phyloP scores from a whole-genome alignment of 208 protist species.

The Crithidia sp. region DNA sequence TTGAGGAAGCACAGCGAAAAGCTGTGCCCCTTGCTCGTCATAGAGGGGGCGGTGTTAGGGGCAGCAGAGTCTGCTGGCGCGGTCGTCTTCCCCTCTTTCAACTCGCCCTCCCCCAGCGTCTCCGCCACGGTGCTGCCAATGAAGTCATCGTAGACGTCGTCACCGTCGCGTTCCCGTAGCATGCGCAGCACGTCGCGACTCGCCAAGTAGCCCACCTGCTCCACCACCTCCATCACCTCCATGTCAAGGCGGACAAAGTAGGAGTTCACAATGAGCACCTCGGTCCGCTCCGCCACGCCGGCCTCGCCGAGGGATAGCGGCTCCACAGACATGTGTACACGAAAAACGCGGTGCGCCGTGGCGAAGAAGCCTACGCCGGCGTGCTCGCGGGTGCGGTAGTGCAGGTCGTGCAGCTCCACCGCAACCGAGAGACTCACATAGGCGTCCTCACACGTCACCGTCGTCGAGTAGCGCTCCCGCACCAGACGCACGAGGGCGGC shows the following conservation, averaged over 20 bases:
- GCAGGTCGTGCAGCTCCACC: slow-evolving; percentile 58
- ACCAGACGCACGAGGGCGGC: slow-evolving; percentile 32
- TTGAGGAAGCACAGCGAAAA: slow-evolving; percentile 78
- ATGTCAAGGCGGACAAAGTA: slow-evolving; percentile 75
- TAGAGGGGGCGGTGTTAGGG: background rate
- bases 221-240: slow-evolving; percentile 53
- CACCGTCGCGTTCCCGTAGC: slow-evolving; percentile 46
- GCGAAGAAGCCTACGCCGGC: slow-evolving; percentile 56
- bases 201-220: slow-evolving; percentile 73
- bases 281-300: slow-evolving; percentile 15
- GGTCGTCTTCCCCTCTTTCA: background rate
- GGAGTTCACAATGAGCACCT: slow-evolving; percentile 64
- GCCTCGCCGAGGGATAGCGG: slow-evolving; percentile 9
- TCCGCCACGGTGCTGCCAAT: slow-evolving; percentile 20
- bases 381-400: slow-evolving; percentile 36
- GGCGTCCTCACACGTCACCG: slow-evolving; percentile 50
- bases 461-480: slow-evolving; percentile 27
- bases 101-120: slow-evolving; percentile 6
- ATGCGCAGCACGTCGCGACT: slow-evolving; percentile 56
- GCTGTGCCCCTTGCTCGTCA: slow-evolving; percentile 10
- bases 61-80: background rate
- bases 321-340: slow-evolving; percentile 43
- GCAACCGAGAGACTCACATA: slow-evolving; percentile 54
- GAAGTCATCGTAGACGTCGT: slow-evolving; percentile 27
- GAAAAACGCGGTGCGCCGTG: slow-evolving; percentile 60